phyloP scores from a whole-genome alignment of 345 rosid species.

The Eucalyptus tenuipes region DNA sequence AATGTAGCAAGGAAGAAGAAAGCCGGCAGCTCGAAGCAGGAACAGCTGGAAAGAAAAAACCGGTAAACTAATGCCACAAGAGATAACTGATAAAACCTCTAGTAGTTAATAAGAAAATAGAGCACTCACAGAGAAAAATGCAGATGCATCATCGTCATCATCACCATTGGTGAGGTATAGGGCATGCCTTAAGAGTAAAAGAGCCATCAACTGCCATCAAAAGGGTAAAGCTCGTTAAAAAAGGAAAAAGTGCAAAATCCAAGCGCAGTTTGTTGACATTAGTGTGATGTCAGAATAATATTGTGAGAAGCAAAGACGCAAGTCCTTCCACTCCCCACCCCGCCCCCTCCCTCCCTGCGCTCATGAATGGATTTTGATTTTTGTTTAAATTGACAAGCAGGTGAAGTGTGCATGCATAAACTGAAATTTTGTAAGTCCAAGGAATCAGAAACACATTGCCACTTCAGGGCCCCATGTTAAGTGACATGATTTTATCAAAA shows the following conservation, averaged over 20 bases:
- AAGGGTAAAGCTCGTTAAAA: neutral
- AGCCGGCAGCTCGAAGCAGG: slow-evolving; percentile 87
- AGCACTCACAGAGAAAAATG: slow-evolving; percentile 72
- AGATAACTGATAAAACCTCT: neutral
- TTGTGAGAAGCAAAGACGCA: neutral
- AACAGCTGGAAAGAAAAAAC: slow-evolving; percentile 43
- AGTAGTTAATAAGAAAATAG: neutral
- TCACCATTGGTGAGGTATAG: slow-evolving; percentile 58
- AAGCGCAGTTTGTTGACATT: neutral
- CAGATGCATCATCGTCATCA: slow-evolving; percentile 71
- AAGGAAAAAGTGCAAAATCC: neutral
- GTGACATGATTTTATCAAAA: neutral
- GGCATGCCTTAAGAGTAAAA: slow-evolving; percentile 84
- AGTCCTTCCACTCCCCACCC: neutral
- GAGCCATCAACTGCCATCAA: slow-evolving; percentile 79
- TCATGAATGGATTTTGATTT: neutral
- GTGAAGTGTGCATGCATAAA: neutral
- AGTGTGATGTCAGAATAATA: neutral
- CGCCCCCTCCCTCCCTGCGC: neutral
- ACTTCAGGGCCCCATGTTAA: neutral
- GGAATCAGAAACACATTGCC: neutral
- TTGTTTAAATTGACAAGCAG: neutral
- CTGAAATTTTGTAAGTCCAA: neutral
- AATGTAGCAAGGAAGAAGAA: slow-evolving; percentile 94
- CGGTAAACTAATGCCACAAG: neutral